Conservation (phyloP, 2,329 filamentous ascomycete species). For the Stemphylium beticola region DNA sequence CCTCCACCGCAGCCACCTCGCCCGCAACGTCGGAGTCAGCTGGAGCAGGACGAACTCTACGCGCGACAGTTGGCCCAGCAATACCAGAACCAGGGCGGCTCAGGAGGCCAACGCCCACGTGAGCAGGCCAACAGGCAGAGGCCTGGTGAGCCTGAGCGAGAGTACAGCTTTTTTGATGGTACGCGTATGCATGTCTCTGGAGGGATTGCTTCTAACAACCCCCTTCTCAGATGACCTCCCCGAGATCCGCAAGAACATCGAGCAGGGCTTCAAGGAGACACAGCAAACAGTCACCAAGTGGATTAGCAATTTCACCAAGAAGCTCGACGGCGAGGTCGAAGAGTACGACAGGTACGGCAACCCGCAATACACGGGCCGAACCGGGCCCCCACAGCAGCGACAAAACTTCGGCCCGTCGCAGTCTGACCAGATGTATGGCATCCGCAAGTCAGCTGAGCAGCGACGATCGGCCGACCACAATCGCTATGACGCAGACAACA, state of each 20-base stretch:
- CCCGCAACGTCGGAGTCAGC: constrained; percentile 74
- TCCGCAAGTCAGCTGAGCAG: constrained; percentile 50
- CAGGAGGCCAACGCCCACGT: constrained; percentile 40
- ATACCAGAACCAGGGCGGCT: constrained; percentile 63
- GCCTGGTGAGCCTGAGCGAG: constrained; percentile 65
- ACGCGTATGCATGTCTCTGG: constrained; percentile 8
- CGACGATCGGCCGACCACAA: constrained; percentile 83
- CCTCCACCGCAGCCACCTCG: constrained; percentile 84
- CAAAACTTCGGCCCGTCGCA: constrained; percentile 50
- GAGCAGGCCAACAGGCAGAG: constrained; percentile 53
- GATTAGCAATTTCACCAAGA: constrained; percentile 91
- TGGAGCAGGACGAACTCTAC: constrained; percentile 90
- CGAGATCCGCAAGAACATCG: constrained; percentile 88
- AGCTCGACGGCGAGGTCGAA: constrained; percentile 81
- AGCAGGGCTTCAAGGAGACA: constrained; percentile 93
- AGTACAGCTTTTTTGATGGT: constrained; percentile 90
- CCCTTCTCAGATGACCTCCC: constrained; percentile 78
- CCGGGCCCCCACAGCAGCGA: constrained; percentile 37
- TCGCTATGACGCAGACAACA: constrained; percentile 92
- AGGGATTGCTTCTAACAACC: not conserved
- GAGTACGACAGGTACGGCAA: constrained; percentile 63
- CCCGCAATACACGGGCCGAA: constrained; percentile 25
- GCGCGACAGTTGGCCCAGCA: constrained; percentile 92
- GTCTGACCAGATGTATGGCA: constrained; percentile 49
- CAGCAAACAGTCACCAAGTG: constrained; percentile 91